phyloP scores from a whole-genome alignment of 768 basidiomycete species.

The Austroboletus festivus region DNA sequence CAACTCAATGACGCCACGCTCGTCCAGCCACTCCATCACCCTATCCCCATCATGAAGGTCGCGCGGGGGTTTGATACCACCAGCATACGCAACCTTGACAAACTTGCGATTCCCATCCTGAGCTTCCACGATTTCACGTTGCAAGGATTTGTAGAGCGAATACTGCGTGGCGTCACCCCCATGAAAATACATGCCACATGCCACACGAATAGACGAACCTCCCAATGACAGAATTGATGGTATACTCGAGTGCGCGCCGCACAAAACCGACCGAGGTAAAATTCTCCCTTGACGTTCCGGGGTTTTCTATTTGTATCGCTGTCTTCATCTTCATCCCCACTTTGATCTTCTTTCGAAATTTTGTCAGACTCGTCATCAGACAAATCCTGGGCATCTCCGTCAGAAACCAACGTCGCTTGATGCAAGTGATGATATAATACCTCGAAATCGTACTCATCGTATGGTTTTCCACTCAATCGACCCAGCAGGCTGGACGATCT shows the following conservation, averaged over 20 bases:
- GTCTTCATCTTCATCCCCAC: constrained; percentile 11
- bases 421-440: constrained; percentile 33
- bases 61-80: constrained; percentile 56
- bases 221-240: constrained; percentile 80
- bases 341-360: constrained; percentile 23
- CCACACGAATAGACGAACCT: constrained; percentile 45
- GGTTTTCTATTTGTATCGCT: constrained; percentile 2
- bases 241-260: constrained; percentile 63
- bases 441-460: constrained; percentile 69
- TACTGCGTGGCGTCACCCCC: constrained; percentile 43
- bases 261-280: constrained; percentile 78
- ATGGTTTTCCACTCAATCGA: constrained; percentile 62
- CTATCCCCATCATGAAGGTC: constrained; percentile 71
- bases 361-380: constrained; percentile 22
- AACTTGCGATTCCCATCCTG: constrained; percentile 44
- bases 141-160: constrained; percentile 57
- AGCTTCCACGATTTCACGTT: constrained; percentile 56
- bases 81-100: constrained; percentile 55
- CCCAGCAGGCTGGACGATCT: constrained; percentile 64
- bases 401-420: background rate
- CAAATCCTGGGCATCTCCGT: constrained; percentile 11
- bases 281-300: constrained; percentile 34
- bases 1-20: constrained; percentile 59
- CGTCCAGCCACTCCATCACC: constrained; percentile 80
- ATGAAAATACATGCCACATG: background rate